Evolutionary conservation across 73 alveolate species (phyloP), one percentile per base, ranked within the genome.

Genomic region (Paramecium sexaurelia): DNA sequence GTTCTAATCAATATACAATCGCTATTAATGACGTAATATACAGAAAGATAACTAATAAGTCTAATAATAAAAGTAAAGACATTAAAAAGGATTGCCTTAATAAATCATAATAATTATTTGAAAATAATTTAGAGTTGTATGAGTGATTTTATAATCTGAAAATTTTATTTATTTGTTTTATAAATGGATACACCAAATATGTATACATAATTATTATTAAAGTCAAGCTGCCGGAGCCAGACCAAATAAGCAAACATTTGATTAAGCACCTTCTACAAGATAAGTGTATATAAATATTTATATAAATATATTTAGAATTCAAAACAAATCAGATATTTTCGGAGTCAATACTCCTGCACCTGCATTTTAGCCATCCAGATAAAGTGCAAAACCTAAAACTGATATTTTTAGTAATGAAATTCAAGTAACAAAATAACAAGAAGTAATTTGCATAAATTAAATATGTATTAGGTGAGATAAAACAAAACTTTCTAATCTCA

Each of bases 191-290:
- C 57, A 22, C 36, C 87, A 15, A 36, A 73, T 13, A 36, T 73
- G 87, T 73, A 73, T 2, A 73, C 17, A 39, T 32, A 27, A 15
- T 33, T 11, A 13, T 15, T 73, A 13, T 27, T 36, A 8, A 73
- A 73, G 87, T 33, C 66, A 32, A 36, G 87, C 87, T 33, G 87
- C 87, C 15, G 87, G 87, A 33, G 19, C 67, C 7, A 73, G 87
- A 73, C 87, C 87, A 0, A 20, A 35, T 5, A 73, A 73, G 19
- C 7, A 33, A 73, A 73, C 87, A 33, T 73, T 36, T 73, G 87
- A 73, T 35, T 36, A 73, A 36, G 87, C 87, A 2, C 66, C 57
- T 9, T 22, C 13, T 0, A 73, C 87, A 3, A 73, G 87, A 73
- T 19, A 73, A 39, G 57, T 73, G 87, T 73, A 73, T n/a, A 29